phyloP scores from a whole-genome alignment of 371 early-diverging fungal species.

The Capillidium rhysosporum region DNA sequence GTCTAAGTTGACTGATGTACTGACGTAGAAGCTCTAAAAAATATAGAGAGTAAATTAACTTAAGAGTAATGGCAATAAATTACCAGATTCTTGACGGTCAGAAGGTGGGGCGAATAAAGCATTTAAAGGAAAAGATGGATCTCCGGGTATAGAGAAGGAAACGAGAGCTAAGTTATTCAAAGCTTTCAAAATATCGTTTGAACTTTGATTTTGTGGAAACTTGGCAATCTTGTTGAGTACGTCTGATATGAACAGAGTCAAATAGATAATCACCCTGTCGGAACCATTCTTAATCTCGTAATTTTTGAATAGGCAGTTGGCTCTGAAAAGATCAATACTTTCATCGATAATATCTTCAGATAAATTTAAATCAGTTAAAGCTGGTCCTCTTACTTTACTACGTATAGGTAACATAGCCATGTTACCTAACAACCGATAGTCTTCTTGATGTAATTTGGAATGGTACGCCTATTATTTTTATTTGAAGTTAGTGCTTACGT shows the following conservation, averaged over 20 bases:
- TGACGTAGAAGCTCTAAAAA: conserved; percentile 53
- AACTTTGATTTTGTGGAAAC: conserved; percentile 8
- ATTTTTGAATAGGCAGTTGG: conserved; percentile 92
- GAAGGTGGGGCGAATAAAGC: conserved; percentile 62
- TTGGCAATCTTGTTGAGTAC: conserved; percentile 52
- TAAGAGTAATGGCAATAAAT: not conserved
- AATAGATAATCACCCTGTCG: conserved; percentile 86
- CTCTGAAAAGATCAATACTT: conserved; percentile 75
- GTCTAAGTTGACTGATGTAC: conserved; percentile 76
- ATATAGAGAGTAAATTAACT: not conserved
- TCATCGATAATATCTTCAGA: conserved; percentile 85
- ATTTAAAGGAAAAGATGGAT: conserved; percentile 76
- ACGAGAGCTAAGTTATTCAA: conserved; percentile 67
- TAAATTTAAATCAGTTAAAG: conserved; percentile 35
- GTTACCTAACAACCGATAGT: conserved; percentile 57
- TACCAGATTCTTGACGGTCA: conserved; percentile 57
- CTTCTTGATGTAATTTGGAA: conserved; percentile 58
- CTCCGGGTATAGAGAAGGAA: conserved; percentile 85
- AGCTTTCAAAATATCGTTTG: conserved; percentile 39
- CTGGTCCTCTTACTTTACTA: conserved; percentile 71
- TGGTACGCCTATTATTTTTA: conserved; percentile 75
- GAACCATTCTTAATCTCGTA: conserved; percentile 90
- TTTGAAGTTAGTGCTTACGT: no score
- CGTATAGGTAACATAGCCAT: conserved; percentile 76
- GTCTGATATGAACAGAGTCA: conserved; percentile 79